Base-by-base conservation (phyloP, 2,329 filamentous ascomycete species). In the Claviceps pazoutovae region DNA sequence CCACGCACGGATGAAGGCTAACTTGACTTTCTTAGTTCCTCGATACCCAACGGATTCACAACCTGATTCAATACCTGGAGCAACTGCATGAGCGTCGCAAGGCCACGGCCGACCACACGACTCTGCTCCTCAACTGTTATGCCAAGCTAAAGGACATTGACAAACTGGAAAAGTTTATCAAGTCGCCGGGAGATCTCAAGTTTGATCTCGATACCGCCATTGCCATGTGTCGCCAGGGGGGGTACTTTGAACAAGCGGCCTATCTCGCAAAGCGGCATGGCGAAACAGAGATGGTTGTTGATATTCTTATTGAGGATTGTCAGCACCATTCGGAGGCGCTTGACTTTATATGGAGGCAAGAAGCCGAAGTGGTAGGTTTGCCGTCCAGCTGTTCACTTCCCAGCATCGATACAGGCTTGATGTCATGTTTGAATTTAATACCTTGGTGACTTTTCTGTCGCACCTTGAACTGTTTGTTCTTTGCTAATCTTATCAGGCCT, bases 121-220 rank as follows among this genome's bases (percentile, higher is more conserved):
- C 93, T 0, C 72, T 98, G 11, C 74, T 98, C 0, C 72, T 98
- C 44, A 98, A 98, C 64, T 98, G 93, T 68, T 98, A 98, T 64
- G 93, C 93, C 0, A 98, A 98, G 64, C 72, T 97, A 16, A 98
- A 98, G 66, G 93, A 98, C 64, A 91, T 95, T 5, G 86, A 89
- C 52, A 98, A 98, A 69, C 75, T 98, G 6, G 91, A 98, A 62
- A 85, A 86, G 23, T 98, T 98, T 59, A 98, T 98, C 69, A 95
- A 95, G 64, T 90, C 89, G 30, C 90, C 91, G 0, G 89, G 87
- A 2, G 90, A 96, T 60, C 77, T 96, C 43, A 96, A 94, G 61
- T 98, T 98, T 61, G 93, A 98, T 64, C 75, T 97, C 2, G 93
- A 98, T 58, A 98, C 93, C 1, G 93, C 93, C 14, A 98, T 98